Conservation (phyloP, 1,139 yeast species). For the Yamadazyma conglobata region DNA sequence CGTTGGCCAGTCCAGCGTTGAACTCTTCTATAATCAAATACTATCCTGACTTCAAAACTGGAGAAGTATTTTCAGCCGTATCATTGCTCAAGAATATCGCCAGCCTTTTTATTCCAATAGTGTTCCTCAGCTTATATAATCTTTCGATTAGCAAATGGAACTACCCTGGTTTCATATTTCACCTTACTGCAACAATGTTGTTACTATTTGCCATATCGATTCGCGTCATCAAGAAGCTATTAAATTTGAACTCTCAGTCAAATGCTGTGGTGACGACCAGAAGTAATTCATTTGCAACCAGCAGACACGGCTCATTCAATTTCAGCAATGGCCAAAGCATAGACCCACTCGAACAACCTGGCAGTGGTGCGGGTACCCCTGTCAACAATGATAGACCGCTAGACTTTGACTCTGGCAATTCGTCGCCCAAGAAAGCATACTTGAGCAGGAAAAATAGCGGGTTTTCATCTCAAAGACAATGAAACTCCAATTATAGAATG, state of each 20-base stretch:
- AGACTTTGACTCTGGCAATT: too few relatives aligned
- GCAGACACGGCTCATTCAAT: slow-evolving; percentile 5
- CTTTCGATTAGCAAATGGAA: slow-evolving; percentile 16
- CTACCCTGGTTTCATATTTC: slow-evolving; percentile 19
- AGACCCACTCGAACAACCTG: too few relatives aligned
- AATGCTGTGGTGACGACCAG: slow-evolving; percentile 16
- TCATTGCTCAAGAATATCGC: slow-evolving; percentile 30
- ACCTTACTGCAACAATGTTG: slow-evolving; percentile 8
- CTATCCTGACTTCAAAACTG: slow-evolving; percentile 37
- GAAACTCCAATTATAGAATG: too few relatives aligned
- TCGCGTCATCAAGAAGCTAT: slow-evolving; percentile 15
- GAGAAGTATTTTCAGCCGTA: slow-evolving; percentile 38
- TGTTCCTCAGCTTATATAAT: slow-evolving; percentile 28
- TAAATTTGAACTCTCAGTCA: slow-evolving; percentile 13
- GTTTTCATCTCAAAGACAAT: too few relatives aligned
- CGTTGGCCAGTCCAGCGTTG: slow-evolving; percentile 32
- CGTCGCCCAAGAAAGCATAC: too few relatives aligned
- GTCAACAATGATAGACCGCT: too few relatives aligned
- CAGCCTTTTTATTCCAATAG: slow-evolving; percentile 25
- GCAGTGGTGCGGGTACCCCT: too few relatives aligned
- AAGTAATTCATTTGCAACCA: slow-evolving; percentile 15
- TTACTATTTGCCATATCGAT: slow-evolving; percentile 9
- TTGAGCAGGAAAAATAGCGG: too few relatives aligned
- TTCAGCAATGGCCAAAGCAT: too few relatives aligned
- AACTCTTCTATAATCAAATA: slow-evolving; percentile 34